phyloP scores from a whole-genome alignment of 768 basidiomycete genomes.

The Holtermanniella nyarrowii region DNA sequence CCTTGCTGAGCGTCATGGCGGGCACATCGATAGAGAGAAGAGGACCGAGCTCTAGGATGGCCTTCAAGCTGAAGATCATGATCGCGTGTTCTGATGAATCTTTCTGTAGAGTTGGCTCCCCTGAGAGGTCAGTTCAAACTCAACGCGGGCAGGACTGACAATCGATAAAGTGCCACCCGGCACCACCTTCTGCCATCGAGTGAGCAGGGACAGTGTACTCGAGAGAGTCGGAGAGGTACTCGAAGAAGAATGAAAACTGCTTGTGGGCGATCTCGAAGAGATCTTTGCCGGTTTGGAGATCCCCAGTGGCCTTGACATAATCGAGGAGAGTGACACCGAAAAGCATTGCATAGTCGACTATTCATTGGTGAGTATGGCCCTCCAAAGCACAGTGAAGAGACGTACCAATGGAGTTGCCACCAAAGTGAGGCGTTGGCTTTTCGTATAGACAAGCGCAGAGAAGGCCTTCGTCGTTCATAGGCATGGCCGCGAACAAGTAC shows the following conservation, averaged over 20 bases:
- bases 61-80: constrained; percentile 15
- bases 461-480: constrained; percentile 15
- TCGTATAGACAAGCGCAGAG: constrained; percentile 18
- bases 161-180: constrained; percentile 24
- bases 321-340: constrained; percentile 18
- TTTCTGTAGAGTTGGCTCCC: constrained; percentile 18
- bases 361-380: background rate
- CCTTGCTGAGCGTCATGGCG: background rate
- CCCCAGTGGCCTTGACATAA: constrained; percentile 15
- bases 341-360: constrained; percentile 20
- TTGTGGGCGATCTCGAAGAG: constrained; percentile 11
- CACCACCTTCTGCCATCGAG: background rate
- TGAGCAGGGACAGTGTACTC: constrained; percentile 3
- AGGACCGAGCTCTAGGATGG: constrained; percentile 8
- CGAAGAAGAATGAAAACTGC: constrained; percentile 12
- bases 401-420: constrained; percentile 13
- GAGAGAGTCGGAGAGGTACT: background rate
- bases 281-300: constrained; percentile 11
- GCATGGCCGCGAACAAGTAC: constrained; percentile 22
- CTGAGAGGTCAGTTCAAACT: constrained; percentile 1
- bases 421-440: constrained; percentile 10
- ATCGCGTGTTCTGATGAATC: constrained; percentile 9
- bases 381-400: background rate
- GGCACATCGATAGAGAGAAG: constrained; percentile 10
- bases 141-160: constrained; percentile 8